Conservation (phyloP, 2,329 filamentous ascomycete species). For the Colletotrichum tabaci region DNA sequence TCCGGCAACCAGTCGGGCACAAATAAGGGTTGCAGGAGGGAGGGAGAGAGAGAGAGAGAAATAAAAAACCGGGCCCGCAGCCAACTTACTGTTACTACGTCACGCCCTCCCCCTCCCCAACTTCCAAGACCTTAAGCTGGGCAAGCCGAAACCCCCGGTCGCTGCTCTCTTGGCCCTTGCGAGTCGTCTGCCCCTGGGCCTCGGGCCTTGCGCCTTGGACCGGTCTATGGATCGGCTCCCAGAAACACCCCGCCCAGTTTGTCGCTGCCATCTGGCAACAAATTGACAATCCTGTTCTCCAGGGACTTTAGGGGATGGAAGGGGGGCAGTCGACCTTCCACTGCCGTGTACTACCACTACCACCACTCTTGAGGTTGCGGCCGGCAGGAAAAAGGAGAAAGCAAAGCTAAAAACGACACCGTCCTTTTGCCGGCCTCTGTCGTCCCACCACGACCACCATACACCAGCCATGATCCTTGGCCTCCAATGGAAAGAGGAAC, state of each 20-base stretch:
- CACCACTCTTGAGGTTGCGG: neutral
- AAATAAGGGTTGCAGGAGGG: conserved; percentile 23
- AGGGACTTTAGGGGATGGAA: neutral
- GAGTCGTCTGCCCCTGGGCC: conserved; percentile 35
- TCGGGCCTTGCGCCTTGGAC: conserved; percentile 32
- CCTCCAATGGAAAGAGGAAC: conserved; percentile 14
- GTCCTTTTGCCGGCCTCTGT: conserved; percentile 29
- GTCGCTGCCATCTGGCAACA: neutral
- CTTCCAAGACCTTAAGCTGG: neutral
- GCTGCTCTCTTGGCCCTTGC: conserved; percentile 40
- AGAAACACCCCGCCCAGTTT: conserved; percentile 32
- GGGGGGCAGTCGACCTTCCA: neutral
- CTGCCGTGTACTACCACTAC: neutral
- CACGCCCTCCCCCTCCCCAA: conserved; percentile 35
- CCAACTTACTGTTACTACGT: conserved; percentile 35
- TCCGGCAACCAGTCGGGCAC: conserved; percentile 1
- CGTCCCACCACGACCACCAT: conserved; percentile 28
- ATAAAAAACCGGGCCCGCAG: conserved; percentile 30
- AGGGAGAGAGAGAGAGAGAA: conserved; percentile 29
- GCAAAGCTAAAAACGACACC: conserved; percentile 36
- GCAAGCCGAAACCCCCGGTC: conserved; percentile 36
- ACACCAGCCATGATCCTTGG: conserved; percentile 36
- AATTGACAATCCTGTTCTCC: conserved; percentile 8
- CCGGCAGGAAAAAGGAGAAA: conserved; percentile 35
- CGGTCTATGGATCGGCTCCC: conserved; percentile 34